phyloP scores from a whole-genome alignment of 306 rosid genomes.

The Pterocarpus macrocarpus region DNA sequence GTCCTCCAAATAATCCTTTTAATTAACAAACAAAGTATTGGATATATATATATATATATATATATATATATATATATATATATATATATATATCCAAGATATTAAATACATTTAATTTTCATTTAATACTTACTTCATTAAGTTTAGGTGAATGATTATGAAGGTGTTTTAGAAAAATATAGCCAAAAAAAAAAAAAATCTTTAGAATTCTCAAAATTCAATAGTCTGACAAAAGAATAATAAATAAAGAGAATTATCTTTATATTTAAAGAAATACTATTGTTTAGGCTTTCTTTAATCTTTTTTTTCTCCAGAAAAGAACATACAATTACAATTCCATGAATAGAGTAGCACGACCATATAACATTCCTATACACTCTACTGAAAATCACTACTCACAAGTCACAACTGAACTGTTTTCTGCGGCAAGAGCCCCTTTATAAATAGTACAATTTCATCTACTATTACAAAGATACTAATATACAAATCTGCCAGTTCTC shows the following conservation, averaged over 20 bases:
- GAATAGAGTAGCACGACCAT: neutral
- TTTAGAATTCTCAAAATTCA: neutral
- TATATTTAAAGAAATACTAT: neutral
- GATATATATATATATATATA: too few species aligned
- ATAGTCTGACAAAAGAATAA: neutral
- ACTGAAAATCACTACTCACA: slow-evolving; percentile 8
- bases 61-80: too few species aligned
- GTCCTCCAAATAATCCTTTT: too few species aligned
- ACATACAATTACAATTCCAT: neutral
- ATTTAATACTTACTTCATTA: too few species aligned
- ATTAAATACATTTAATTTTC: too few species aligned
- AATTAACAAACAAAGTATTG: too few species aligned
- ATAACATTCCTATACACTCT: slow-evolving; percentile 13
- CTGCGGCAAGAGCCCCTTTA: neutral
- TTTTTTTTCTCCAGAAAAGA: too few species aligned
- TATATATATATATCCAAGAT: too few species aligned
- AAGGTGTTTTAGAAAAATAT: too few species aligned
- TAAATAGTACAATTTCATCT: slow-evolving; percentile 33
- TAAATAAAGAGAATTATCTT: neutral
- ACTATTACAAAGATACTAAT: neutral
- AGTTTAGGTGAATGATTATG: too few species aligned
- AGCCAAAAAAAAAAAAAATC: neutral
- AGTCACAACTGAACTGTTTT: slow-evolving; percentile 9
- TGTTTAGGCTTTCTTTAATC: slow-evolving; percentile 1
- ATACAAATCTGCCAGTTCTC: slow-evolving; percentile 52